These are phyloP conservation scores for Dioscorea cayenensis DNA, from an alignment of 116 monocot genomes.

Conservation along the genomic window DNA sequence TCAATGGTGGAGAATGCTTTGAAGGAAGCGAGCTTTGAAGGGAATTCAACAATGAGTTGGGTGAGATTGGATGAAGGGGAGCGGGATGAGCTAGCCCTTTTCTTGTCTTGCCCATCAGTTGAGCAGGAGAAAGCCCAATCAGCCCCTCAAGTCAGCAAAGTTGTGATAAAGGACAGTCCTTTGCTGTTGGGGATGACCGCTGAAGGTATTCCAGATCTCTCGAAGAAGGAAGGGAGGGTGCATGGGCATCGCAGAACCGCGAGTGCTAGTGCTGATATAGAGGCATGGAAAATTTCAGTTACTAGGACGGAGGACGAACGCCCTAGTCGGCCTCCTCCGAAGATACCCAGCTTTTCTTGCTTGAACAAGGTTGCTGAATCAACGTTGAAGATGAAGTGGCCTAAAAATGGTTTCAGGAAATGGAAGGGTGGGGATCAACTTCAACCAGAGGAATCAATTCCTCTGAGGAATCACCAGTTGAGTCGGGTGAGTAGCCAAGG, in stretches of 20 bases:
- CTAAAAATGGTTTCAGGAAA: slow-evolving; percentile 54
- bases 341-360: slow-evolving; percentile 36
- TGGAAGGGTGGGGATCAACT: slow-evolving; percentile 35
- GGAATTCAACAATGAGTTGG: slow-evolving; percentile 51
- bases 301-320: slow-evolving; percentile 16
- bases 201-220: background rate
- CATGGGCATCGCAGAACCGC: slow-evolving; percentile 22
- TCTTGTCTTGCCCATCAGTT: slow-evolving; percentile 18
- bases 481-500: slow-evolving; percentile 31
- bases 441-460: slow-evolving; percentile 37
- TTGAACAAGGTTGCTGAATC: slow-evolving; percentile 35
- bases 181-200: background rate
- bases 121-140: slow-evolving; percentile 5
- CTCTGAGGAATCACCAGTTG: slow-evolving; percentile 37
- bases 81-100: slow-evolving; percentile 41
- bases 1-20: slow-evolving; percentile 25
- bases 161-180: slow-evolving; percentile 18
- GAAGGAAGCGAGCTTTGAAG: slow-evolving; percentile 13
- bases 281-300: slow-evolving; percentile 25
- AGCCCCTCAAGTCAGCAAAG: slow-evolving; percentile 25
- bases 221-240: slow-evolving; percentile 6
- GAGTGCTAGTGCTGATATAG: slow-evolving; percentile 33
- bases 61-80: slow-evolving; percentile 39
- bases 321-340: slow-evolving; percentile 13
- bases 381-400: slow-evolving; percentile 46